A percentile compares a stretch with the other conserved stretches of the same genome.
These are phyloP conservation scores for Tagetes erecta DNA, from an alignment of 129 eudicot genomes.

Conservation along the genomic window DNA sequence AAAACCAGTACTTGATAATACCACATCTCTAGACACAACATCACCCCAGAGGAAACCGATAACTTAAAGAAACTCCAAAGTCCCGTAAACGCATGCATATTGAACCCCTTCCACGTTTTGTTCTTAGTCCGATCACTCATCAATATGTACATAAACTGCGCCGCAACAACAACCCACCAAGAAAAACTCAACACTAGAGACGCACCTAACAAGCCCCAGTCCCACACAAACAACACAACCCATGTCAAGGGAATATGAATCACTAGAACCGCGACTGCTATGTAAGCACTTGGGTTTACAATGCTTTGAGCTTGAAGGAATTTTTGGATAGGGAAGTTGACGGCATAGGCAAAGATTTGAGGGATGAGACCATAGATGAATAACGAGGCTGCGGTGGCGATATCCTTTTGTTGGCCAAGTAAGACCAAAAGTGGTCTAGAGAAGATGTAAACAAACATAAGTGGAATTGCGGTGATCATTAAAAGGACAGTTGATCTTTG, in stretches of 20 bases:
- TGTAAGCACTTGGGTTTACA: slow-evolving; percentile 57
- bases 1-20: slow-evolving; percentile 52
- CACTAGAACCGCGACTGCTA: slow-evolving; percentile 36
- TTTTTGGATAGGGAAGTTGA: slow-evolving; percentile 52
- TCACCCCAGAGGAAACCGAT: slow-evolving; percentile 47
- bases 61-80: slow-evolving; percentile 41
- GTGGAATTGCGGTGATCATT: slow-evolving; percentile 40
- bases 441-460: slow-evolving; percentile 46
- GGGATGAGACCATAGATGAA: slow-evolving; percentile 60
- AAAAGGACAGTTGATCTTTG: slow-evolving; percentile 55
- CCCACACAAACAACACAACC: slow-evolving; percentile 33
- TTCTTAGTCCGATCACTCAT: slow-evolving; percentile 38
- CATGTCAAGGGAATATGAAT: slow-evolving; percentile 40
- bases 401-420: slow-evolving; percentile 42
- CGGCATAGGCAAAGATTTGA: slow-evolving; percentile 54
- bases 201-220: slow-evolving; percentile 51
- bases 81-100: slow-evolving; percentile 46
- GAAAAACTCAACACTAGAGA: slow-evolving; percentile 47
- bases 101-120: slow-evolving; percentile 52
- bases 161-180: slow-evolving; percentile 50
- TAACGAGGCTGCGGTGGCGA: slow-evolving; percentile 47
- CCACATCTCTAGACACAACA: slow-evolving; percentile 60
- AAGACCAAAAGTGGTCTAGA: slow-evolving; percentile 44
- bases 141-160: slow-evolving; percentile 49
- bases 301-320: slow-evolving; percentile 62